Conservation (phyloP, 768 basidiomycete genomes). For the Calocybe cyanea region DNA sequence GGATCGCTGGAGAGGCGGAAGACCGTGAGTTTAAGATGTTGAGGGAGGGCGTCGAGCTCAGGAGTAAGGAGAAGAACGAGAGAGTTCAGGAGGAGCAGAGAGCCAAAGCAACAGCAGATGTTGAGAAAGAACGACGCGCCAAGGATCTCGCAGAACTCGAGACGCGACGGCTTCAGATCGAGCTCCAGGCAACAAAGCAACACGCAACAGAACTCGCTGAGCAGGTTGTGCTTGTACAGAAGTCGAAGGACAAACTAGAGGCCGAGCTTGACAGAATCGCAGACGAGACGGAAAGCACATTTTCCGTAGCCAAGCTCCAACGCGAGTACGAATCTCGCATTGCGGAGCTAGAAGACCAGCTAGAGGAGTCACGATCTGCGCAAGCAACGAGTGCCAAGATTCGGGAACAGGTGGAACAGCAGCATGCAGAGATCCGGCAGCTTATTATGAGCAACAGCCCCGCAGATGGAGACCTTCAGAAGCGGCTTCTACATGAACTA, state of each 20-base stretch:
- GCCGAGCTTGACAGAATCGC: slow-evolving; percentile 63
- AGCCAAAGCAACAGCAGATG: slow-evolving; percentile 48
- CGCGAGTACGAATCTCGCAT: slow-evolving; percentile 64
- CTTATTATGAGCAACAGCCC: slow-evolving; percentile 55
- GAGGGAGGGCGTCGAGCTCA: slow-evolving; percentile 58
- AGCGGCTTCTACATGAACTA: slow-evolving; percentile 58
- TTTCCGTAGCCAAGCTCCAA: slow-evolving; percentile 55
- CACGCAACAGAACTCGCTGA: slow-evolving; percentile 56
- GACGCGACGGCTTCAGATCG: slow-evolving; percentile 54
- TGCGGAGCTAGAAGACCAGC: slow-evolving; percentile 54
- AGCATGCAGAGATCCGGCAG: slow-evolving; percentile 71
- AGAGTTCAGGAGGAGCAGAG: slow-evolving; percentile 61
- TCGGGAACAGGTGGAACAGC: slow-evolving; percentile 58
- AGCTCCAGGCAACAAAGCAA: slow-evolving; percentile 51
- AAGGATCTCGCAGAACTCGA: slow-evolving; percentile 66
- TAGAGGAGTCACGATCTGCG: slow-evolving; percentile 53
- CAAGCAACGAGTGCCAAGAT: slow-evolving; percentile 50
- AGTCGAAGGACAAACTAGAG: slow-evolving; percentile 65
- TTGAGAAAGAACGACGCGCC: slow-evolving; percentile 64
- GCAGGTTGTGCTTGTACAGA: slow-evolving; percentile 48
- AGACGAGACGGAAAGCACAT: slow-evolving; percentile 50
- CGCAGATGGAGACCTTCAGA: slow-evolving; percentile 58
- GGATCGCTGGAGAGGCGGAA: slow-evolving; percentile 76
- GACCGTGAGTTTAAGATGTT: slow-evolving; percentile 76
- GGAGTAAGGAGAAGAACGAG: slow-evolving; percentile 65